Conservation (phyloP, 495 filamentous ascomycete genomes). For the Chaetomium tenue region DNA sequence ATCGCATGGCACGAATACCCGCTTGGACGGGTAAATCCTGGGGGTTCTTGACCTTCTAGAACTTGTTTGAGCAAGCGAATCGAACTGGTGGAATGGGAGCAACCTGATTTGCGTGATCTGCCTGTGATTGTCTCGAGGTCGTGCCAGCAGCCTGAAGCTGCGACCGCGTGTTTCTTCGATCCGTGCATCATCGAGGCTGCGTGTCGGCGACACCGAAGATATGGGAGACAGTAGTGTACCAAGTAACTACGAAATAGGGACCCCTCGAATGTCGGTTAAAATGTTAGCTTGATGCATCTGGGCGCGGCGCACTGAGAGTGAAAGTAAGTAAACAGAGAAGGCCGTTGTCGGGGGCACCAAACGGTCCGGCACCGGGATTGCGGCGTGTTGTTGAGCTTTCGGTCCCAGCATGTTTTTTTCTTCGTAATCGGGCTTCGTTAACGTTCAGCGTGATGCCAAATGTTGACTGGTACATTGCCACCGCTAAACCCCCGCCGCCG, state of each 20-base stretch:
- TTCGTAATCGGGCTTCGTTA: too few relatives aligned
- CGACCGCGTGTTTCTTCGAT: background rate
- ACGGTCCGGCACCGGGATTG: background rate
- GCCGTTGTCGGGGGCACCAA: slow-evolving; percentile 1
- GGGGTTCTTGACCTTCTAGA: slow-evolving; percentile 20
- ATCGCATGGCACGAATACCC: slow-evolving; percentile 5
- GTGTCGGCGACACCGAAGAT: slow-evolving; percentile 1
- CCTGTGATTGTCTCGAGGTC: slow-evolving; percentile 20
- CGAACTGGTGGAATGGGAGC: background rate
- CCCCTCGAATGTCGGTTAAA: slow-evolving; percentile 26
- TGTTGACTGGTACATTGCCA: background rate
- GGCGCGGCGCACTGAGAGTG: background rate
- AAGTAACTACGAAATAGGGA: too few relatives aligned
- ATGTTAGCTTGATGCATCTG: background rate
- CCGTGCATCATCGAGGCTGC: background rate
- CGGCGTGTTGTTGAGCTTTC: background rate
- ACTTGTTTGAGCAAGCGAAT: slow-evolving; percentile 16
- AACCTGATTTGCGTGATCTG: slow-evolving; percentile 25
- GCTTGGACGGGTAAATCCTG: slow-evolving; percentile 22
- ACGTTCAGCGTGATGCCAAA: background rate
- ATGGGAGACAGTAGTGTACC: slow-evolving; percentile 10
- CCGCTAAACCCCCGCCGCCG: background rate
- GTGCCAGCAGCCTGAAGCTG: slow-evolving; percentile 15
- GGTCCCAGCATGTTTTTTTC: background rate
- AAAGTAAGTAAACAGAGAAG: slow-evolving; percentile 1